A percentile compares a stretch with the other conserved stretches of the same genome.
These are phyloP conservation scores for Pleomassaria siparia DNA, from an alignment of 2,329 filamentous ascomycete genomes.

Conservation along the genomic window DNA sequence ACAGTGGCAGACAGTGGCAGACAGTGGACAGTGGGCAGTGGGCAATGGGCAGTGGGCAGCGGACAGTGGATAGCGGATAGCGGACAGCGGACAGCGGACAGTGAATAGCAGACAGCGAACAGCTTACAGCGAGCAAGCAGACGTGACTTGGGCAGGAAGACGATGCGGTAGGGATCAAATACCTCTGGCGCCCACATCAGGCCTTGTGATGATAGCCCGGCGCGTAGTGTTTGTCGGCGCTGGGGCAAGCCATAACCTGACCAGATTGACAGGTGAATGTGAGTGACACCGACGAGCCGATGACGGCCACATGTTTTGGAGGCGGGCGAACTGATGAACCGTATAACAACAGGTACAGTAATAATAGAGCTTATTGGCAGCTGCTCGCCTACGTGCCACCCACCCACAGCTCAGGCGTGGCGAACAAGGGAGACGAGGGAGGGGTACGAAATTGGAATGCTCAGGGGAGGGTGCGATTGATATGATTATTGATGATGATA, in stretches of 20 bases:
- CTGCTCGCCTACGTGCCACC: slow-evolving; percentile 21
- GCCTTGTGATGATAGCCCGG: not conserved
- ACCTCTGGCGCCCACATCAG: slow-evolving; percentile 28
- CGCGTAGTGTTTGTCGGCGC: slow-evolving; percentile 11
- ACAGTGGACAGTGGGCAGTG: not conserved
- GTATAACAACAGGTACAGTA: slow-evolving; percentile 6
- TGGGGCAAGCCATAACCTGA: slow-evolving; percentile 17
- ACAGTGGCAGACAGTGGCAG: no score
- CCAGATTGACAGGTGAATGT: slow-evolving; percentile 17
- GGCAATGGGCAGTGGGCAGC: not conserved
- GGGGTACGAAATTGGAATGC: not conserved
- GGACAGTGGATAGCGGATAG: not conserved
- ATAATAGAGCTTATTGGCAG: not conserved
- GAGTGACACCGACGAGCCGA: slow-evolving; percentile 27
- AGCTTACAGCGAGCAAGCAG: not conserved
- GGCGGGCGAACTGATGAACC: slow-evolving; percentile 28
- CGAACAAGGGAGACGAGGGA: not conserved
- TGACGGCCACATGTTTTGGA: slow-evolving; percentile 38
- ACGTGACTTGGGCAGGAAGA: not conserved
- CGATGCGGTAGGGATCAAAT: slow-evolving; percentile 19
- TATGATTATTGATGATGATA: no score
- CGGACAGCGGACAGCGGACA: not conserved
- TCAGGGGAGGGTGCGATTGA: not conserved
- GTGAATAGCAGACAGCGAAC: not conserved
- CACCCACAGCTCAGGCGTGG: slow-evolving; percentile 12